A percentile compares a stretch with the other conserved stretches of the same genome.
Conservation (phyloP, 1,284 basidiomycete genomes). For the Trametes versicolor region DNA sequence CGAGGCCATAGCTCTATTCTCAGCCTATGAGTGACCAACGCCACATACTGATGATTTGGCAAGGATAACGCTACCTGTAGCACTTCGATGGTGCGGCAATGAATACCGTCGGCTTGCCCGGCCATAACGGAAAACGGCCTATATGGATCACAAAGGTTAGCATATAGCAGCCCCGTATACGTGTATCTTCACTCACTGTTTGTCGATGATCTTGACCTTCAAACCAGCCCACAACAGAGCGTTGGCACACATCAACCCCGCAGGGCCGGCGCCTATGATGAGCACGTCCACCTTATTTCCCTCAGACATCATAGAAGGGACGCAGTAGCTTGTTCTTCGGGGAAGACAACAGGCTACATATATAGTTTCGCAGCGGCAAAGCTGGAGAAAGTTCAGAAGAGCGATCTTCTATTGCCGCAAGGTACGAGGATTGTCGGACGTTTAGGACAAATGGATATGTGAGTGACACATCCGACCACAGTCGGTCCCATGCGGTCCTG, state of each 20-base stretch:
- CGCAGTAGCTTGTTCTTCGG: too few relatives aligned
- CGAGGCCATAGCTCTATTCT: constrained; percentile 76
- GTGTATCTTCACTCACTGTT: constrained; percentile 53
- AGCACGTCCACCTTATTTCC: constrained; percentile 59
- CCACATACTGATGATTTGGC: background rate
- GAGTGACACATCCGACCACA: too few relatives aligned
- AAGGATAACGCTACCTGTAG: constrained; percentile 61
- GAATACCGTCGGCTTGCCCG: constrained; percentile 86
- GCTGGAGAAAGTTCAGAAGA: background rate
- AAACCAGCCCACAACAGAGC: constrained; percentile 68
- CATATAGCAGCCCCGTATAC: background rate
- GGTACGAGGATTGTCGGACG: background rate
- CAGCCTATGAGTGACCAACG: background rate
- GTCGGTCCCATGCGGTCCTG: too few relatives aligned
- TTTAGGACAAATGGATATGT: too few relatives aligned
- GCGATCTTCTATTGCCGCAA: background rate
- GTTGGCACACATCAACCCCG: constrained; percentile 71
- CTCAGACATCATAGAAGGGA: background rate
- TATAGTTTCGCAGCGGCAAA: background rate
- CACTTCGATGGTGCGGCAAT: constrained; percentile 81
- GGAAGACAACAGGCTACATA: background rate
- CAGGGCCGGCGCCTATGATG: constrained; percentile 65
- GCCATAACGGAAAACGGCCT: constrained; percentile 42
- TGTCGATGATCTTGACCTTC: constrained; percentile 72
- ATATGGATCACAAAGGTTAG: too few relatives aligned